Conservation (phyloP, 495 filamentous ascomycete genomes). For the Aspergillus cavernicola region DNA sequence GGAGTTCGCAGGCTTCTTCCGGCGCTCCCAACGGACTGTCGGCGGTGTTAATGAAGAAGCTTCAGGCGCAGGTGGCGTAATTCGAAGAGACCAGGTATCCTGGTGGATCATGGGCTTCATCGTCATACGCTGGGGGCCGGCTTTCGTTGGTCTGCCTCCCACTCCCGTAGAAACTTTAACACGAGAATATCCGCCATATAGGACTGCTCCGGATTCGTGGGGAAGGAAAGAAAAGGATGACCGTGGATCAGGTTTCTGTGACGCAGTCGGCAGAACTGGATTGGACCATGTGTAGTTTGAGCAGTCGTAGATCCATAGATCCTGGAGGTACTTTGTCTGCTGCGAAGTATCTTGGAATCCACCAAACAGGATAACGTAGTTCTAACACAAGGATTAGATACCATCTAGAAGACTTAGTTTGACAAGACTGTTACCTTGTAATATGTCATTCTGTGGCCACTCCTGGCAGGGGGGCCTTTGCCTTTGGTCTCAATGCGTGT, state of each 20-base stretch:
- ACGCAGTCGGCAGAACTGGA: constrained; percentile 64
- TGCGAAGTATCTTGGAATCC: constrained; percentile 96
- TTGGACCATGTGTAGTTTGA: constrained; percentile 72
- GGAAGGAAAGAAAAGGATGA: constrained; percentile 89
- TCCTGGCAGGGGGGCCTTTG: constrained; percentile 82
- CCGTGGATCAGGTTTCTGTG: constrained; percentile 82
- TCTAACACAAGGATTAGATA: constrained; percentile 30
- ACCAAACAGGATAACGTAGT: constrained; percentile 70
- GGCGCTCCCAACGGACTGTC: constrained; percentile 79
- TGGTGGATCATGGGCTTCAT: constrained; percentile 84
- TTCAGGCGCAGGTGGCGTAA: constrained; percentile 66
- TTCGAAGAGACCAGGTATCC: constrained; percentile 88
- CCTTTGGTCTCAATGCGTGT: constrained; percentile 81
- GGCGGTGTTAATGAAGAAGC: constrained; percentile 57
- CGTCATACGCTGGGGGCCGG: constrained; percentile 60
- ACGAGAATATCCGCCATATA: constrained; percentile 91
- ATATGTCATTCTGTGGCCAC: constrained; percentile 92
- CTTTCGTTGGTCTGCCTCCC: constrained; percentile 56
- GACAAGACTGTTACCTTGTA: constrained; percentile 59
- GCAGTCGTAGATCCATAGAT: constrained; percentile 67
- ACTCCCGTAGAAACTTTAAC: constrained; percentile 62
- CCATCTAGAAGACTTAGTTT: constrained; percentile 31
- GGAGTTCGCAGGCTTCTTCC: constrained; percentile 87
- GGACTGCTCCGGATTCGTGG: constrained; percentile 79
- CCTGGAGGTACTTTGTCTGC: constrained; percentile 82